Base-by-base conservation (phyloP, 2,329 filamentous ascomycete genomes). In the Fonsecaea erecta region DNA sequence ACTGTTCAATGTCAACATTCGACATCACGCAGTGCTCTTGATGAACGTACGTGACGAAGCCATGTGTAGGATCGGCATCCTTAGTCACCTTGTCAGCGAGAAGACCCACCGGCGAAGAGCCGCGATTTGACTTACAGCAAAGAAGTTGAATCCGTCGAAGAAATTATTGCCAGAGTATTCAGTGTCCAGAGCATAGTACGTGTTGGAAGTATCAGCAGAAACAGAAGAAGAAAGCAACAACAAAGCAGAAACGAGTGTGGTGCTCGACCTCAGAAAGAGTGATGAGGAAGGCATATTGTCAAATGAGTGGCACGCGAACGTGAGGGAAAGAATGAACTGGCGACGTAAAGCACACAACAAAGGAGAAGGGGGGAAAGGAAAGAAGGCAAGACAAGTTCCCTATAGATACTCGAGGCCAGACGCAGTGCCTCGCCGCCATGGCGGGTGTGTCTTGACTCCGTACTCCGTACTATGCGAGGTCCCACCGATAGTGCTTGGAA, bases 121-220 rank as follows among this genome's bases (percentile, higher is more conserved):
- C 12, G 30, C 21, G 3, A 11, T 34, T 26, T 14, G 18, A 34
- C 66, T 3, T 52, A 68, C 76, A 5, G 75, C 76, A 64, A 77
- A 81, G 72, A 84, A 83, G 58, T 79, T 76, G 72, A 84, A 85
- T 58, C 79, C 77, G 37, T 80, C 75, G 66, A 84, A 81, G 74
- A 85, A 84, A 55, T 75, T 74, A n/a, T 76, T 70, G 9, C 79
- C 80, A n/a, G 78, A 73, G 73, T 81, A 82, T 54, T 73, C 75
- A 58, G 80, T 75, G 9, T 76, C 70, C 52, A 82, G 73, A 18
- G 61, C 63, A 58, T 66, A 66, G 30, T 63, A 64, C 21, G 60
- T 67, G 9, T n/a, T 34, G n/a, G n/a, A n/a, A 48, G 63, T 26
- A 53, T 51, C 48, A 24, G 69, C 62, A 24, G 63, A 63, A 58